Base-by-base conservation (phyloP, 108 stramenopile genomes). In the Skeletonema grethae region DNA sequence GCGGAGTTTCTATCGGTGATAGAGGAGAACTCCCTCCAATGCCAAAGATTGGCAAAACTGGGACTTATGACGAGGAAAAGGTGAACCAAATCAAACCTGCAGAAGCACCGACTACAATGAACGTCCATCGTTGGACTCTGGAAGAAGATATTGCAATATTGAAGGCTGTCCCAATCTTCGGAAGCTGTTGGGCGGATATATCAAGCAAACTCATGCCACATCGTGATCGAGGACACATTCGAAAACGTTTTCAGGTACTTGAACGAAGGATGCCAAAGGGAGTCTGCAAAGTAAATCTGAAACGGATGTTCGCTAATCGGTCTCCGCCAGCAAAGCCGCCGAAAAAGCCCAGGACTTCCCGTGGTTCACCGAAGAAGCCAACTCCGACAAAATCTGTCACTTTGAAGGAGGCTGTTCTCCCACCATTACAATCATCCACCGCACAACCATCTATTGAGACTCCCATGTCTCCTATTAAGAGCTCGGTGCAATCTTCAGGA, bases 201-300 rank as follows among this genome's bases (percentile, higher is more conserved):
- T 77, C 82, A 16, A 86, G 86, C 48, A 62, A 86, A 55, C 66
- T 91, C 16, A 87, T 92, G 38, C 90, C 90, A n/a, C 91, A 95
- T 77, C 82, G 94, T 30, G 91, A 92, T 78, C 68, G 94, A 31
- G 91, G 91, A 15, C 91, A 92, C 43, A 74, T 95, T 28, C 84
- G 94, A 10, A 95, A 95, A 74, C 83, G 94, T 15, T 92, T 90
- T 77, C 91, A 92, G 68, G 91, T 95, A 0, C 75, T 95, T 35
- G 90, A 91, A 62, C 76, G 94, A 48, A 83, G 94, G 16, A 83
- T 92, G 38, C 79, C 79, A n/a, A 82, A 82, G 62, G 80, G 76
- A 18, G 66, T 68, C 4, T 67, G 64, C 11, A 77, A 64, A 57
- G 63, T 79, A 65, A 70, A 77, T 41, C 32, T 80, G 28, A 80